Evolutionary conservation across 257 asterid genomes (phyloP).

Genomic region (Ilex aquifolium): DNA sequence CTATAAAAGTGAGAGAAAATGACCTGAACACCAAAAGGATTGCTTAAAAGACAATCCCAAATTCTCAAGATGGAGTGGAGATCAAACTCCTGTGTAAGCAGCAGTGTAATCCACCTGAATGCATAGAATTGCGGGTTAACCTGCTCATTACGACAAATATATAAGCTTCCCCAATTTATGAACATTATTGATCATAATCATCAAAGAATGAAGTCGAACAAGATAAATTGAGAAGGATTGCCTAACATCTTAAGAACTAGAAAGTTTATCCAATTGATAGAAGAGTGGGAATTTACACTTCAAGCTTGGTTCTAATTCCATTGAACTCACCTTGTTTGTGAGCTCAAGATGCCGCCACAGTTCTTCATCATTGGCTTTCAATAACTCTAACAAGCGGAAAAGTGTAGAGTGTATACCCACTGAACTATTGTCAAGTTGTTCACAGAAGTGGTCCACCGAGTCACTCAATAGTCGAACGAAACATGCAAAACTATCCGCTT

Average conservation of each 20-base stretch:
- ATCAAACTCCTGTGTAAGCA: conserved; percentile 21
- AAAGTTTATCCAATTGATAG: too few species aligned
- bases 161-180: too few species aligned
- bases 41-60: conserved; percentile 25
- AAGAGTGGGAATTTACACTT: too few species aligned
- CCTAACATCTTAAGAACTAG: too few species aligned
- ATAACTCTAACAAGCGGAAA: conserved; percentile 14
- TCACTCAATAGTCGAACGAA: conserved; percentile 9
- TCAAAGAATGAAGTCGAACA: not conserved
- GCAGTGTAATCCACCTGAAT: conserved; percentile 25
- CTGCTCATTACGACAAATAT: not conserved
- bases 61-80: conserved; percentile 15
- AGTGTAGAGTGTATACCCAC: conserved; percentile 20
- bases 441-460: conserved; percentile 18
- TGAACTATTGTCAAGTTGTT: conserved; percentile 18
- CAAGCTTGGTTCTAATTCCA: too few species aligned
- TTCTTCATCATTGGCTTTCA: conserved; percentile 19
- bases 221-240: not conserved
- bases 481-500: conserved; percentile 8
- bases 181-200: not conserved
- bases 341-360: conserved; percentile 26
- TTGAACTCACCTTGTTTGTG: conserved; percentile 6
- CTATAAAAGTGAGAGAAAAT: not conserved
- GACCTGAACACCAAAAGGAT: conserved; percentile 20
- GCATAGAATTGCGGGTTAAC: conserved; percentile 20